Evolutionary conservation across 106 monocot species (phyloP).

Genomic region (Dioscorea alata): DNA sequence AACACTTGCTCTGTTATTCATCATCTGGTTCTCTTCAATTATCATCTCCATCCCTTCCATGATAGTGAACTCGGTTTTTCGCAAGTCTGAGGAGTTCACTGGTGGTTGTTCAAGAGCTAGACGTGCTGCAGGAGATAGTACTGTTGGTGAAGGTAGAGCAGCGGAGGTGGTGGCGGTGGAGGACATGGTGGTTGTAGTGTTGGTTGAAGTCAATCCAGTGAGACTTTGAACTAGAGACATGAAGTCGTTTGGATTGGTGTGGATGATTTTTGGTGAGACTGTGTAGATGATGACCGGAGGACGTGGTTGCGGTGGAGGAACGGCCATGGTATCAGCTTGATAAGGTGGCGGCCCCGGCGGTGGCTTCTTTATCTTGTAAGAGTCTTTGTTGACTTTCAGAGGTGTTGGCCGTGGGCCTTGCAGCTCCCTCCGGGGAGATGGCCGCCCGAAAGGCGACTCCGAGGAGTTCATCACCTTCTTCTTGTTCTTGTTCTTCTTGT

Average conservation of each 20-base stretch:
- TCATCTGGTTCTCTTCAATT: not conserved
- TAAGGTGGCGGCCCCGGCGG: slow-evolving; percentile 5
- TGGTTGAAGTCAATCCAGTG: slow-evolving; percentile 36
- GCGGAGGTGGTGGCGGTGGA: slow-evolving; percentile 4
- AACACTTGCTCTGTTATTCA: too few relatives aligned
- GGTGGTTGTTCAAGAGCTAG: slow-evolving; percentile 44
- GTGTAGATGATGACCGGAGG: slow-evolving; percentile 70
- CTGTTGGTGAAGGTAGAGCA: slow-evolving; percentile 1
- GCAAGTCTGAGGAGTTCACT: not conserved
- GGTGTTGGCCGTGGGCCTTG: slow-evolving; percentile 63
- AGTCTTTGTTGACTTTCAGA: slow-evolving; percentile 50
- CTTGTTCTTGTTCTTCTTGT: not conserved
- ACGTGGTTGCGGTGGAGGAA: slow-evolving; percentile 6
- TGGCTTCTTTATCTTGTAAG: slow-evolving; percentile 67
- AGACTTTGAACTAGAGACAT: slow-evolving; percentile 79
- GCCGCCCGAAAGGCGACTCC: not conserved
- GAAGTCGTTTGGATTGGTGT: slow-evolving; percentile 61
- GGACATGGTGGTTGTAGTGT: not conserved
- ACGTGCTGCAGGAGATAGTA: slow-evolving; percentile 52
- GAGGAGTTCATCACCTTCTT: slow-evolving; percentile 4
- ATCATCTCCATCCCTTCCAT: not conserved
- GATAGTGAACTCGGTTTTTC: too few relatives aligned
- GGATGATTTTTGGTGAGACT: slow-evolving; percentile 76
- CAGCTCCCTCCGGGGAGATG: slow-evolving; percentile 40
- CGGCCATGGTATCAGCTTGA: slow-evolving; percentile 2